Conservation (phyloP, 2,329 filamentous ascomycete genomes). For the Endocalyx cinctus region DNA sequence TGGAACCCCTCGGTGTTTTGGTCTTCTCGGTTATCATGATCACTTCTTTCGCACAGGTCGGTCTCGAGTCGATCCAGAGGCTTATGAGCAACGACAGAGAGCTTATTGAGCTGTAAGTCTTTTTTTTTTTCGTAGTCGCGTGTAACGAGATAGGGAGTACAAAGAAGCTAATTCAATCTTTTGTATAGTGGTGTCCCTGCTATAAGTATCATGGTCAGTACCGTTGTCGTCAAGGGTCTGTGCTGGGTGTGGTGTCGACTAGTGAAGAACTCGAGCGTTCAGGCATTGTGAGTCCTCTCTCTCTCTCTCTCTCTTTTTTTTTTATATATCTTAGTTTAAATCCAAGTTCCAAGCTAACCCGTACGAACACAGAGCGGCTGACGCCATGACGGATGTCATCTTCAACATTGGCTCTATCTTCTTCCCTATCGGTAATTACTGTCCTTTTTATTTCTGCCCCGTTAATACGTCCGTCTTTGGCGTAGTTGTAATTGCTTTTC, state of each 20-base stretch:
- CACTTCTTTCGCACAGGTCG: constrained; percentile 76
- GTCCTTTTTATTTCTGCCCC: not conserved
- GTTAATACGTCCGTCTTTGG: no score
- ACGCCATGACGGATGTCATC: constrained; percentile 68
- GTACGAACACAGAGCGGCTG: constrained; percentile 37
- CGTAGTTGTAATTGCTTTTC: no score
- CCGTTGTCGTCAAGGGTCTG: constrained; percentile 74
- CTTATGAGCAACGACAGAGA: constrained; percentile 57
- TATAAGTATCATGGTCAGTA: constrained; percentile 74
- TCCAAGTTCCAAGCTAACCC: no score
- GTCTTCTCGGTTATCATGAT: constrained; percentile 86
- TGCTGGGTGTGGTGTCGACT: constrained; percentile 87
- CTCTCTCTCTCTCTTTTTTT: no score
- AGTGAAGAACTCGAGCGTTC: constrained; percentile 80
- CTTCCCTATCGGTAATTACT: constrained; percentile 63
- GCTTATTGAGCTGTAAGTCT: constrained; percentile 60
- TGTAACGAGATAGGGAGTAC: no score
- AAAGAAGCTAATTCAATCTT: not conserved
- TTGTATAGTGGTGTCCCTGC: constrained; percentile 53
- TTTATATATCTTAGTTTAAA: no score
- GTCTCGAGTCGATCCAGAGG: constrained; percentile 62
- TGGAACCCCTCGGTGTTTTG: constrained; percentile 76
- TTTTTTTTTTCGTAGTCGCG: not conserved
- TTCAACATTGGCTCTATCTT: constrained; percentile 89
- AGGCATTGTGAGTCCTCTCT: constrained; percentile 67